phyloP scores from a whole-genome alignment of 768 basidiomycete species.

The Lactarius sanguifluus region DNA sequence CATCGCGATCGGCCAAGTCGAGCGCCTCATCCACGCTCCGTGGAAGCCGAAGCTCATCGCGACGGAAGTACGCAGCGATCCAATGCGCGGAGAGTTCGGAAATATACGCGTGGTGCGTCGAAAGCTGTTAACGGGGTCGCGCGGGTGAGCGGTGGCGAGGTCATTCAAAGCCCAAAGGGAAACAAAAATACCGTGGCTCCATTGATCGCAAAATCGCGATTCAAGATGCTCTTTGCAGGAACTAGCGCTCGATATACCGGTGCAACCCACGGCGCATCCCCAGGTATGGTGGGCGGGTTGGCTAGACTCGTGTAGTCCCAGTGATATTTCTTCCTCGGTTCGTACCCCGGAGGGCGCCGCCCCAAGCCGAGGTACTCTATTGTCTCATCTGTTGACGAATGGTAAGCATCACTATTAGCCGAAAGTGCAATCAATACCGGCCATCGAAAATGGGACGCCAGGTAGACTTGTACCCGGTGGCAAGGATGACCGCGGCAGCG shows the following conservation, averaged over 20 bases:
- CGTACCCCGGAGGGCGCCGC: conserved; percentile 37
- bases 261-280: conserved; percentile 41
- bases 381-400: conserved; percentile 44
- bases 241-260: conserved; percentile 62
- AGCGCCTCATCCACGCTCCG: conserved; percentile 47
- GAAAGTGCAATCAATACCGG: conserved; percentile 26
- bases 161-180: conserved; percentile 4
- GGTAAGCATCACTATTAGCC: background rate
- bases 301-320: conserved; percentile 37
- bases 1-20: conserved; percentile 43
- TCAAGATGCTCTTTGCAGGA: conserved; percentile 55
- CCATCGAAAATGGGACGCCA: conserved; percentile 48
- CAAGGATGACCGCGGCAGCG: conserved; percentile 52
- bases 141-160: background rate
- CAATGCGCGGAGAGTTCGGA: conserved; percentile 59
- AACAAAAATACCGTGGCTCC: conserved; percentile 51
- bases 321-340: conserved; percentile 23
- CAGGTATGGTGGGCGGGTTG: conserved; percentile 39
- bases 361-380: conserved; percentile 50
- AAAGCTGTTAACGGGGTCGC: conserved; percentile 42
- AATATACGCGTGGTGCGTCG: conserved; percentile 53
- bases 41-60: conserved; percentile 51
- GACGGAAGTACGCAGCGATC: conserved; percentile 62
- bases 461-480: conserved; percentile 60
- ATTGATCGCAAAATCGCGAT: conserved; percentile 62